Percentiles rank a stretch among this genome's conserved stretches.
Conservation (phyloP, 1,284 basidiomycete species). For the Ustilago lituana region DNA sequence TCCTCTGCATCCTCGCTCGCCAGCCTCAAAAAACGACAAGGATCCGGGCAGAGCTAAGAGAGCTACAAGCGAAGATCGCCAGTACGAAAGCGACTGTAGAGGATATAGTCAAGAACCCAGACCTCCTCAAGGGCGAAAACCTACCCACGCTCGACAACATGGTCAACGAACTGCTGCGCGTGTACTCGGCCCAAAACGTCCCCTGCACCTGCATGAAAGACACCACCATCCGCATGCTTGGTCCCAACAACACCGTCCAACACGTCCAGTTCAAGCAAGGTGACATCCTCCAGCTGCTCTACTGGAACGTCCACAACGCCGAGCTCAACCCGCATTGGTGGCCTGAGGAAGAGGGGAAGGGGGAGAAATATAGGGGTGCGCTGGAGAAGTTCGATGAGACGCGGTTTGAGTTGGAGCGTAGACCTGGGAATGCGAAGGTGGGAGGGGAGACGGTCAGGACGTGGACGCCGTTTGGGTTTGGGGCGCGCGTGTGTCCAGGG, state of each 20-base stretch:
- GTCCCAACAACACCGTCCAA: not conserved
- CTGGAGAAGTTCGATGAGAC: conserved; percentile 17
- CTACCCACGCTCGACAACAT: conserved; percentile 14
- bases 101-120: conserved; percentile 3
- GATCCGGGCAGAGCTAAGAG: not conserved
- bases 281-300: conserved; percentile 16
- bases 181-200: conserved; percentile 13
- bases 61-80: not conserved
- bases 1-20: conserved; percentile 11
- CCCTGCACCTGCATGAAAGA: conserved; percentile 20
- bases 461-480: conserved; percentile 24
- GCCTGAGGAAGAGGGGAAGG: conserved; percentile 4
- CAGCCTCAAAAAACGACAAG: not conserved
- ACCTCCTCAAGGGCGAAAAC: conserved; percentile 8
- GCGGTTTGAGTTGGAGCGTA: conserved; percentile 5
- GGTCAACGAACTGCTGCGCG: conserved; percentile 17
- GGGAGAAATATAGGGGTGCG: conserved; percentile 2
- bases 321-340: conserved; percentile 11
- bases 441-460: conserved; percentile 11
- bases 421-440: not conserved
- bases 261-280: conserved; percentile 15
- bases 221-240: conserved; percentile 6
- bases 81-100: not conserved
- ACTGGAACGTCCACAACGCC: conserved; percentile 16
- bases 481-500: conserved; percentile 15